Base-by-base conservation (phyloP, 2,329 filamentous ascomycete species). In the Trichoderma cornu-damae region DNA sequence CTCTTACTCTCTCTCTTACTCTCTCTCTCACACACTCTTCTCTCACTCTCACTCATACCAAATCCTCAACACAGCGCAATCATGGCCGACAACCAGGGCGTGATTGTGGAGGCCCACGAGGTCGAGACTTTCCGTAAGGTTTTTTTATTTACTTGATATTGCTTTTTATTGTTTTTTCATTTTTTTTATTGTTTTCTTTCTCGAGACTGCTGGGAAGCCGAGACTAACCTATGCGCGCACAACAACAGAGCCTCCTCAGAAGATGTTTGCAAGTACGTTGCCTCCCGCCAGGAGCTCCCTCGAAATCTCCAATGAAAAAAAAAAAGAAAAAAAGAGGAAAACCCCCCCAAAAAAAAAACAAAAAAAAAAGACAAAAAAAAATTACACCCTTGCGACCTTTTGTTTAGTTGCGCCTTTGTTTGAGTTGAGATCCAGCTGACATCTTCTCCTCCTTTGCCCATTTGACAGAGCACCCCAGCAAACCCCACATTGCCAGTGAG, bases 61-160 rank as follows among this genome's bases (percentile, higher is more conserved):
- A 46, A 35, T 18, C 37, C 5, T 22, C 20, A 47, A 55, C 16
- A 26, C n/a, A 2, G 14, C 32, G 12, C 52, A 67, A 63, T 61
- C 60, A 82, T 82, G 79, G 75, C 75, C 67, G 73, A 68, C 61
- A 65, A 64, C 53, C 67, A 80, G 66, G 64, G 81, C 80, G 47
- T 85, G 66, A 87, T 91, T 67, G 79, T 80, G 61, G 88, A 91
- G 78, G 87, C 88, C 68, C 87, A 90, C 73, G 75, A 85, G 69
- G 87, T 90, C 65, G 85, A 89, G 73, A 91, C 87, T 18, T 90
- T 77, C 68, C 82, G 83, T 86, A 74, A 79, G 83, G 53, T 55
- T 57, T 14, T 18, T 8, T 38, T 20, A 22, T 37, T 18, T n/a
- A n/a, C 3, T 30, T 37, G 16, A 9, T 18, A 20, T 35, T 35